These are phyloP conservation scores for Aspergillus udagawae DNA, from an alignment of 2,329 filamentous ascomycete species.

Conservation along the genomic window DNA sequence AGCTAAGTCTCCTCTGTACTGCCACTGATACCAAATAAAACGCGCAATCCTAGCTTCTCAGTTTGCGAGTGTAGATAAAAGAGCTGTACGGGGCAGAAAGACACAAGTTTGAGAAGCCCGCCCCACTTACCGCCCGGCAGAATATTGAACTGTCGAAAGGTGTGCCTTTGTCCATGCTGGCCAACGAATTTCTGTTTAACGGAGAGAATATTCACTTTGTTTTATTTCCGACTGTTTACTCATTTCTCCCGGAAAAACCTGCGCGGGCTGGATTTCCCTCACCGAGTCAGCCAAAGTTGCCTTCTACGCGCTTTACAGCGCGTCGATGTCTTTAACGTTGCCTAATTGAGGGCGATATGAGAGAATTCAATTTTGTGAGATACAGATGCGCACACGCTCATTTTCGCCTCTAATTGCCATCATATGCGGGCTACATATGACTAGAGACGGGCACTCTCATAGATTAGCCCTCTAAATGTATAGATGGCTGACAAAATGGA, in stretches of 20 bases:
- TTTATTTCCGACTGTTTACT: not conserved
- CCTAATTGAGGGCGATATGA: not conserved
- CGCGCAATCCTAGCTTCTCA: not conserved
- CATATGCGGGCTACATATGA: not conserved
- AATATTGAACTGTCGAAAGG: conserved; percentile 8
- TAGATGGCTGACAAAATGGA: conserved; percentile 10
- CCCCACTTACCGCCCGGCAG: conserved; percentile 24
- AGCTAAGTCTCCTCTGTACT: conserved; percentile 5
- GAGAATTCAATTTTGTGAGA: not conserved
- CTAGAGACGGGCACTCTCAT: not conserved
- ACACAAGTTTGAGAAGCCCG: conserved; percentile 7
- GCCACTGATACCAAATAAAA: not conserved
- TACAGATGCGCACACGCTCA: not conserved
- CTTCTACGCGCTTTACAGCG: not conserved
- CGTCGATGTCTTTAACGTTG: not conserved
- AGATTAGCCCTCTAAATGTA: not conserved
- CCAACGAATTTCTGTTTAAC: not conserved
- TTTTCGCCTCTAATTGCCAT: not conserved
- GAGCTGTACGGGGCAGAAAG: conserved; percentile 14
- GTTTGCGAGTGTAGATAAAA: conserved; percentile 1
- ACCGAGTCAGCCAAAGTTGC: not conserved
- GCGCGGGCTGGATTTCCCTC: not conserved
- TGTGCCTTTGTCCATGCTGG: not conserved
- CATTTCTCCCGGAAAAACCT: not conserved
- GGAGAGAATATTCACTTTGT: not conserved